Evolutionary conservation across 2,329 filamentous ascomycete species (phyloP), one percentile per base, ranked within the genome.

Genomic region (Pseudofabraea citricarpa): DNA sequence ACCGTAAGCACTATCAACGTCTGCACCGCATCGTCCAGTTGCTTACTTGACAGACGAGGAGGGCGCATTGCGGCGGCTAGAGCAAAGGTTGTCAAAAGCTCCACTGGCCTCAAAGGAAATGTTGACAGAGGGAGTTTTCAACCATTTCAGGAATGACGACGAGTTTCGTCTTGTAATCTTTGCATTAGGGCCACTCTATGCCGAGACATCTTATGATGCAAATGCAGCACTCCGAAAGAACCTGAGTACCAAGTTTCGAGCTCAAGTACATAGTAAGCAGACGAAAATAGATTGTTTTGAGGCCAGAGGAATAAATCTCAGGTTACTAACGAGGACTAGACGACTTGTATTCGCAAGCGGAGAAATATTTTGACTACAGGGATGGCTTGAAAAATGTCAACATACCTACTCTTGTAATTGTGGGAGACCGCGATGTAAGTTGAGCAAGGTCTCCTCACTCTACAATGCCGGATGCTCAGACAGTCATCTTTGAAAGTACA

Each of bases 311-410:
- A n/a, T n/a, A n/a, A n/a, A n/a, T n/a, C n/a, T n/a, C n/a, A n/a
- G n/a, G 10, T 5, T 29, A 19, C 33, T 13, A 47, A 12, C 2
- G 0, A 9, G 9, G 5, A n/a, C 1, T 9, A 65, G 63, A 67
- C 42, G 60, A 59, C 16, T 47, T 66, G 1, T 67, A 65, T 43
- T 59, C 57, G 0, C 53, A 62, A 36, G 36, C 49, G 9, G 59
- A 66, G 42, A 67, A 66, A 47, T 65, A 64, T 33, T 66, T 67
- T 45, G 64, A 67, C 41, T 68, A 68, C 44, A 54, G 57, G 2
- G 47, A 56, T 7, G 43, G 53, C 10, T 49, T 68, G 7, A 27
- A 48, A 6, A 38, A 44, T 6, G 59, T 67, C 19, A 60, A 50
- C 5, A 62, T 63, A 10, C 61, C 58, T 32, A 65, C 64, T 0